A percentile compares a stretch with the other conserved stretches of the same genome.
phyloP scores from a whole-genome alignment of 495 filamentous ascomycete genomes.

The Haplographium delicatum region DNA sequence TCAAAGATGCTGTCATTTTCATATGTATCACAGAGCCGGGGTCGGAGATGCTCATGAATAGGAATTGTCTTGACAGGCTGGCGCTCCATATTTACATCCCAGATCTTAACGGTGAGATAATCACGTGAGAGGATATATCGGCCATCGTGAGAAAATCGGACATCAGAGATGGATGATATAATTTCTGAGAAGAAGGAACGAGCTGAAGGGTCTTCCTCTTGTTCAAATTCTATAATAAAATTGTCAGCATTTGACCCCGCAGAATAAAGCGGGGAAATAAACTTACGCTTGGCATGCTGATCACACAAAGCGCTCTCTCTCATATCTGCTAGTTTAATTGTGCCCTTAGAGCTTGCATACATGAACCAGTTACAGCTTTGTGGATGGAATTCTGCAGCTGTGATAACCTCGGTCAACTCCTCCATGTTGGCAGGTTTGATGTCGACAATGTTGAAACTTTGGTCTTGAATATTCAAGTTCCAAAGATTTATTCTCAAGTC shows the following conservation, averaged over 20 bases:
- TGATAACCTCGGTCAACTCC: constrained; percentile 97
- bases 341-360: constrained; percentile 99
- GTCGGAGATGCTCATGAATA: constrained; percentile 94
- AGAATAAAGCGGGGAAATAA: not conserved
- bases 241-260: constrained; percentile 2
- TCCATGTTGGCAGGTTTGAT: constrained; percentile 99
- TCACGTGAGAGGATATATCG: constrained; percentile 96
- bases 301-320: constrained; percentile 93
- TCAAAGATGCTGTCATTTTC: constrained; percentile 99
- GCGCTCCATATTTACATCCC: constrained; percentile 98
- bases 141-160: constrained; percentile 93
- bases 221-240: constrained; percentile 74
- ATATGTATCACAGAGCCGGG: constrained; percentile 94
- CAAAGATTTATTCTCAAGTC: constrained; percentile 96
- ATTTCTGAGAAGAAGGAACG: constrained; percentile 99
- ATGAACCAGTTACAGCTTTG: constrained; percentile 99
- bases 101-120: constrained; percentile 98
- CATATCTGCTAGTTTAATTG: constrained; percentile 99
- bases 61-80: constrained; percentile 97
- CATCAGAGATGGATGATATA: constrained; percentile 98
- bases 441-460: constrained; percentile 99
- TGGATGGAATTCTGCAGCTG: constrained; percentile 96
- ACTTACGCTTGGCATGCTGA: constrained; percentile 88
- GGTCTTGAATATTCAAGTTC: constrained; percentile 98
- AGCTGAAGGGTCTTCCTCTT: constrained; percentile 98